Evolutionary conservation across 2,329 filamentous ascomycete genomes (phyloP).

Genomic region (Incumbomyces lentus): DNA sequence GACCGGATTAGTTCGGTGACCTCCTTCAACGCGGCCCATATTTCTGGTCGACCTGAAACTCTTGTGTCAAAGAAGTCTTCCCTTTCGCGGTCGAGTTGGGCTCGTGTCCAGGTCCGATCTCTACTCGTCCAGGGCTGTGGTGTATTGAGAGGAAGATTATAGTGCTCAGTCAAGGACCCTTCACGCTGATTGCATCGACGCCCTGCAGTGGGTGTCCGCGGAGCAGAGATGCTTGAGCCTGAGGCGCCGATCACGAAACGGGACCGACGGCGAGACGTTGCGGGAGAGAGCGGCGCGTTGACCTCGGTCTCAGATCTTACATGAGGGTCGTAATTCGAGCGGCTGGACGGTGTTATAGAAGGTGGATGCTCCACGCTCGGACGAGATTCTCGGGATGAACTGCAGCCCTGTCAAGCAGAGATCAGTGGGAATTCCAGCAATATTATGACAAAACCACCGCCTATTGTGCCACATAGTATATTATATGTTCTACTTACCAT

Average conservation of each 20-base stretch:
- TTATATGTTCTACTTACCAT: too few relatives aligned
- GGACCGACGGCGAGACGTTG: conserved; percentile 1
- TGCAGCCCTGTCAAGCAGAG: conserved; percentile 13
- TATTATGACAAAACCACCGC: too few relatives aligned
- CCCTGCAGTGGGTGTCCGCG: conserved; percentile 4
- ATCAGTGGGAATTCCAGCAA: too few relatives aligned
- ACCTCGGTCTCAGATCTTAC: conserved; percentile 17
- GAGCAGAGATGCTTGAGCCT: conserved; percentile 3
- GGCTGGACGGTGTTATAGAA: not conserved
- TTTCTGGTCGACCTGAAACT: conserved; percentile 63
- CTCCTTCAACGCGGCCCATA: conserved; percentile 66
- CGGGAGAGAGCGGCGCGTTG: conserved; percentile 12
- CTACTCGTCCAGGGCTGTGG: conserved; percentile 54
- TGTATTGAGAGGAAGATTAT: conserved; percentile 57
- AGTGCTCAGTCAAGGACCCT: conserved; percentile 44
- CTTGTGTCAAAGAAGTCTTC: conserved; percentile 83
- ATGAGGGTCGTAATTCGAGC: not conserved
- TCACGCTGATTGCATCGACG: conserved; percentile 9
- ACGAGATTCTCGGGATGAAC: conserved; percentile 14
- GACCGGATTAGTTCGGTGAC: conserved; percentile 60
- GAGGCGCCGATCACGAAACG: not conserved
- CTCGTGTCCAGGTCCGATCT: conserved; percentile 58
- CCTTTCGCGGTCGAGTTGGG: conserved; percentile 59
- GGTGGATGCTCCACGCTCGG: conserved; percentile 6
- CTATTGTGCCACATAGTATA: too few relatives aligned